Conservation (phyloP, 208 protist species). For the Kentomonas sorsogonicus region DNA sequence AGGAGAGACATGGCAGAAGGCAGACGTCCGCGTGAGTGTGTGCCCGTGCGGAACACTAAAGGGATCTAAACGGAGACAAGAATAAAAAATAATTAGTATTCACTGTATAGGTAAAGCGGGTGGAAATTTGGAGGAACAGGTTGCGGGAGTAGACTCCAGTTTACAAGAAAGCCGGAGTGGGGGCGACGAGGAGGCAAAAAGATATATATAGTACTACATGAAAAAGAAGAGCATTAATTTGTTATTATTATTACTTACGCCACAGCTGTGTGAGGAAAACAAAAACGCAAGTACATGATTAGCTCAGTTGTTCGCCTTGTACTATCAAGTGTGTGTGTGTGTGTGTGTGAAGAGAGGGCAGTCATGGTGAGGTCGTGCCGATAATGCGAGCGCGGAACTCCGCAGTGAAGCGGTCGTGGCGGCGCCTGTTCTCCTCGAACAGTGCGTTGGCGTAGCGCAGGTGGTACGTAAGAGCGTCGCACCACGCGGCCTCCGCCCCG, state of each 20-base stretch:
- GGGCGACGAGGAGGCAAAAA: too few relatives aligned
- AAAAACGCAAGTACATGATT: not conserved
- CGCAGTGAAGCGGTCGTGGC: conserved; percentile 34
- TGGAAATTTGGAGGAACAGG: too few relatives aligned
- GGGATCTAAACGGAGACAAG: too few relatives aligned
- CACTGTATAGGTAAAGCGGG: too few relatives aligned
- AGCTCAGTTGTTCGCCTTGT: not conserved
- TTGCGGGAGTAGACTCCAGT: too few relatives aligned
- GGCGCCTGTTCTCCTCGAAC: conserved; percentile 52
- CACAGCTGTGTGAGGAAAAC: too few relatives aligned
- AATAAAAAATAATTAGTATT: too few relatives aligned
- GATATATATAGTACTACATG: not conserved
- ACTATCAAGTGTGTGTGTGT: conserved; percentile 2
- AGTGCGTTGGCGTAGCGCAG: conserved; percentile 49
- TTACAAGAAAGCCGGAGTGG: too few relatives aligned
- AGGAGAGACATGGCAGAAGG: conserved; percentile 17
- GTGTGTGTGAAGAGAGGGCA: not conserved
- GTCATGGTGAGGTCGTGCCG: not conserved
- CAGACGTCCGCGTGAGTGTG: too few relatives aligned
- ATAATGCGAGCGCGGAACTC: conserved; percentile 12
- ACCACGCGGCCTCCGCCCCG: conserved; percentile 17
- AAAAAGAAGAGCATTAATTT: not conserved
- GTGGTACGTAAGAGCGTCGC: conserved; percentile 21
- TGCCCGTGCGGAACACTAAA: too few relatives aligned
- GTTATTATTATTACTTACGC: not conserved